Evolutionary conservation across 2,329 filamentous ascomycete genomes (phyloP), one percentile per base, ranked within the genome.

Genomic region (Scytalidium sp.): DNA sequence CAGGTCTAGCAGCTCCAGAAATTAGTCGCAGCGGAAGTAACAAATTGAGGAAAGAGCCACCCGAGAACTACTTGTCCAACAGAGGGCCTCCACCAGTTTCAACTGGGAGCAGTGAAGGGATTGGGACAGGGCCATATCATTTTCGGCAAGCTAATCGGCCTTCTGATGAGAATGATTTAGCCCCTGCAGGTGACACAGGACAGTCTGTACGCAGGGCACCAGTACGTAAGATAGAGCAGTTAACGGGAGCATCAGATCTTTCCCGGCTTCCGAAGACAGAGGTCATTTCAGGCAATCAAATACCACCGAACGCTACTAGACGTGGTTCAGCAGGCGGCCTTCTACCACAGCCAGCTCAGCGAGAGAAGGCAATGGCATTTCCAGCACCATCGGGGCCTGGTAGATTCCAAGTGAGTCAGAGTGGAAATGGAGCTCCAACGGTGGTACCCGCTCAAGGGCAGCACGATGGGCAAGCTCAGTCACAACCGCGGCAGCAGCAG

Each of bases 41-140:
- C 56, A 84, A 80, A 59, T 66, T 83, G 29, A 76, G 71, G 60
- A 84, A 84, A 53, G 74, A 80, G 2, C 80, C 77, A 1, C 78
- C 80, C 2, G 70, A 65, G n/a, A 78, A 83, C 44, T 65, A 71
- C 2, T 75, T 73, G 71, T 70, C 72, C 55, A 67, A 64, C 45
- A 63, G 64, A 20, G 69, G 74, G 15, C 41, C 4, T 19, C 19
- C 41, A 20, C 6, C 19, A 3, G 9, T 8, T 5, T 36, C 15
- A 5, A 9, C 41, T 43, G 19, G 41, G 8, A 43, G 19, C 15
- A 4, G 41, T 11, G n/a, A 43, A 20, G 9, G 15, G 15, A 5
- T n/a, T 15, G 15, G 13, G 4, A 5, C 32, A 13, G 8, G 8
- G 13, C 32, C 32, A 36, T 15, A n/a, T n/a, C 17, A 10, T n/a